Evolutionary conservation across 78 protist species (phyloP).

Genomic region (Blattamonas nauphoetae): DNA sequence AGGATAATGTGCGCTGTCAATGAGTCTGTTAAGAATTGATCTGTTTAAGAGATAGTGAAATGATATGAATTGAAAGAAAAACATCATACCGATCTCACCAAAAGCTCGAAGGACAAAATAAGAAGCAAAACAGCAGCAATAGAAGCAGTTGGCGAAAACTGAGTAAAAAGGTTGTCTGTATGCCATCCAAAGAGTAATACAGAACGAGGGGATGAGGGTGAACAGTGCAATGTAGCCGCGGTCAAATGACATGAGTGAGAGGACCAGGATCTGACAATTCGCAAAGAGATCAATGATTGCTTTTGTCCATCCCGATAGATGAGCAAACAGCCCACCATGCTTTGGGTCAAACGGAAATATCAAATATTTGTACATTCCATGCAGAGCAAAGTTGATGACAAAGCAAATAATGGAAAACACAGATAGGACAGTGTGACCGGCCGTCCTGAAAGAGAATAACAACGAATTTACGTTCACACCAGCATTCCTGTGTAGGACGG

Average conservation of each 20-base stretch:
- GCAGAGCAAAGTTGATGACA: neutral
- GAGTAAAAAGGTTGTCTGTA: neutral
- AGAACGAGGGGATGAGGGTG: neutral
- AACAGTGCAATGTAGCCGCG: neutral
- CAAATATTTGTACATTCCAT: neutral
- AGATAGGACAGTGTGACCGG: neutral
- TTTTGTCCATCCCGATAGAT: neutral
- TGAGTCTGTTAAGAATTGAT: too few relatives aligned
- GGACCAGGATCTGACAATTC: neutral
- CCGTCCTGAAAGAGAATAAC: neutral
- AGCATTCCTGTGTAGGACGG: too few relatives aligned
- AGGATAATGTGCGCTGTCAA: too few relatives aligned
- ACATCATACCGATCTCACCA: neutral
- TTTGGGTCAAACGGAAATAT: neutral
- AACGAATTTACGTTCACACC: too few relatives aligned
- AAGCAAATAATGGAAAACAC: neutral
- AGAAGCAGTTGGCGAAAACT: neutral
- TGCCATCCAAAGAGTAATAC: neutral
- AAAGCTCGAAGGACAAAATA: neutral
- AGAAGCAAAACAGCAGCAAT: neutral
- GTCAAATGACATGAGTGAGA: neutral
- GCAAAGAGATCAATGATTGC: neutral
- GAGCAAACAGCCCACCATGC: neutral
- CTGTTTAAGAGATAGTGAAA: neutral
- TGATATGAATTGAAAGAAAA: neutral